Evolutionary conservation across 441 rosid genomes (phyloP).

Genomic region (Cnidoscolus chayamansa): DNA sequence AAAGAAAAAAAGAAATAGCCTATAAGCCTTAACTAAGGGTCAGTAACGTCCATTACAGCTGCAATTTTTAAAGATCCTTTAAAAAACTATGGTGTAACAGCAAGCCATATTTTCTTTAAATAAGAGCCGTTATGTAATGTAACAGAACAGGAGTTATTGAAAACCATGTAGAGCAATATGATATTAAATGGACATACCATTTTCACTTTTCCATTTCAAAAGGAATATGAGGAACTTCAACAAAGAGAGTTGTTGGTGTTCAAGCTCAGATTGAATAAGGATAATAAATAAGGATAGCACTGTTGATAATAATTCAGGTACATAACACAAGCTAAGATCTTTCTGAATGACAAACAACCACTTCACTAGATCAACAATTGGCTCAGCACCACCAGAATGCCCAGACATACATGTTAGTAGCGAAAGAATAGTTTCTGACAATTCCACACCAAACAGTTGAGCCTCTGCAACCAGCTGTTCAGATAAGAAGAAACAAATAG

Average conservation of each 20-base stretch:
- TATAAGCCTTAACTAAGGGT: no score
- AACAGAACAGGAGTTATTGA: no score
- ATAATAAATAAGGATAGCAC: constrained; percentile 50
- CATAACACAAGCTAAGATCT: constrained; percentile 57
- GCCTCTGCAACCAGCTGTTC: constrained; percentile 50
- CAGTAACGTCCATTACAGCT: no score
- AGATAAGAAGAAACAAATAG: constrained; percentile 19
- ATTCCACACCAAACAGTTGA: constrained; percentile 61
- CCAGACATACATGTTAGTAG: constrained; percentile 39
- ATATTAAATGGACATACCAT: constrained; percentile 46
- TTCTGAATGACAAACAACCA: constrained; percentile 58
- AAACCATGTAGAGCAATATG: no score
- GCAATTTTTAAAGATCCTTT: no score
- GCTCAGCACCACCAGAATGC: constrained; percentile 40
- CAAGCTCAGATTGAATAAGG: constrained; percentile 66
- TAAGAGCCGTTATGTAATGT: no score
- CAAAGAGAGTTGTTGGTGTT: constrained; percentile 74
- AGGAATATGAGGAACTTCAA: constrained; percentile 62
- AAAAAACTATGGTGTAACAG: no score
- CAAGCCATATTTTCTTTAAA: no score
- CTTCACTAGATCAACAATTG: constrained; percentile 52
- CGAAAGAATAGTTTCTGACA: constrained; percentile 54
- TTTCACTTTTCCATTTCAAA: constrained; percentile 66
- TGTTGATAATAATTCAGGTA: constrained; percentile 49
- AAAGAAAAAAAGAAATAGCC: no score